These are phyloP conservation scores for Sporothrix sp. DNA, from an alignment of 2,329 filamentous ascomycete genomes.

Conservation along the genomic window DNA sequence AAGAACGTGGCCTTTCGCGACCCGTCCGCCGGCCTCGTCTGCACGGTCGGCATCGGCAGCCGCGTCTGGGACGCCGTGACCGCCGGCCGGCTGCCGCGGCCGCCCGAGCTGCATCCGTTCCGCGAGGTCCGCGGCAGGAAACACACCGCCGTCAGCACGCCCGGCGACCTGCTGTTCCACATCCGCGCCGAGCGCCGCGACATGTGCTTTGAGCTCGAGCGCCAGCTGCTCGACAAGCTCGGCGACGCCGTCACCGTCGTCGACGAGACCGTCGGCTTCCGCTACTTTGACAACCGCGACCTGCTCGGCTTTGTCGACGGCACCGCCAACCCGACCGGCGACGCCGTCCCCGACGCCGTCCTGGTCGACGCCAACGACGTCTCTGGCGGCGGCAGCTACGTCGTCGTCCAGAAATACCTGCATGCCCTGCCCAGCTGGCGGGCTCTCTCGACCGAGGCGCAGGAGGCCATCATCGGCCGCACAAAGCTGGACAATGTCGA, in stretches of 20 bases:
- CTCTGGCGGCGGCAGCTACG: constrained; percentile 42
- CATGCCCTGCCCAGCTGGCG: constrained; percentile 42
- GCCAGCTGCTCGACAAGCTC: constrained; percentile 40
- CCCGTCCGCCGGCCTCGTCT: constrained; percentile 35
- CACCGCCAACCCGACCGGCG: constrained; percentile 46
- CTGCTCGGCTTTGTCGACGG: constrained; percentile 52
- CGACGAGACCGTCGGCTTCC: constrained; percentile 47
- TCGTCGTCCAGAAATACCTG: constrained; percentile 50
- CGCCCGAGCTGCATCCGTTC: constrained; percentile 43
- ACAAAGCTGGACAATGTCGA: constrained; percentile 50
- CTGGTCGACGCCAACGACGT: constrained; percentile 32
- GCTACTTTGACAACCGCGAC: constrained; percentile 50
- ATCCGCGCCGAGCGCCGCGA: constrained; percentile 48
- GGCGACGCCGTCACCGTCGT: constrained; percentile 37
- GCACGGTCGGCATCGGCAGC: constrained; percentile 46
- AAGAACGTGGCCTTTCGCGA: constrained; percentile 47
- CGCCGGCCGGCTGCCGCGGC: constrained; percentile 28
- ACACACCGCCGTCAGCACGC: constrained; percentile 45
- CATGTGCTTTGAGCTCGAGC: constrained; percentile 49
- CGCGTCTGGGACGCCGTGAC: constrained; percentile 40
- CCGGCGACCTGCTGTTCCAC: constrained; percentile 48
- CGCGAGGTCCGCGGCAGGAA: constrained; percentile 34
- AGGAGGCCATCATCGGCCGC: constrained; percentile 47
- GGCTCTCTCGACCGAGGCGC: constrained; percentile 36
- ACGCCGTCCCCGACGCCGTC: constrained; percentile 32